Evolutionary conservation across 805 yeast species (phyloP), one percentile per base, ranked within the genome.

Genomic region (Zygosaccharomyces bailii): DNA sequence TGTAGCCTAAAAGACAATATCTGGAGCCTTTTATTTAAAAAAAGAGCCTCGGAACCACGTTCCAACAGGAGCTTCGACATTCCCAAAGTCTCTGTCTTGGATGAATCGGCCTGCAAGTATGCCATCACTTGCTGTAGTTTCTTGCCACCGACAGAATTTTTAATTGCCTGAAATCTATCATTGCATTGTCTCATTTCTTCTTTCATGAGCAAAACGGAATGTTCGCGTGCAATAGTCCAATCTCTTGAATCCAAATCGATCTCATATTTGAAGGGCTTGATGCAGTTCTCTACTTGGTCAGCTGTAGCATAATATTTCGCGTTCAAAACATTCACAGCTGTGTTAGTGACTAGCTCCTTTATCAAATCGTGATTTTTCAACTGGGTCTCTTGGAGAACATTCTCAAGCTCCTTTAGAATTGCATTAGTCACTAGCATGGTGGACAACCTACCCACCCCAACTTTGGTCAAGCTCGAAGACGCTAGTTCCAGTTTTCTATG

Each of bases 231-330:
- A 5, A 75, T 60, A 23, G 71, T 68, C 99, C 99, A 93, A 63
- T 93, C 99, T 31, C 96, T 74, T 55, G 90, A 96, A 60, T 93
- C 98, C 39, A 93, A 79, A 59, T 93, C 99, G 48, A 93, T 90
- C 60, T 93, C 99, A 63, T 91, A 93, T 68, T 93, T 93, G 70
- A 84, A 93, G 2, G 99, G 99, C 63, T 93, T 93, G 58, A 93
- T 91, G 68, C 98, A 90, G 65, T 95, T 93, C 59, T 93, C 99
- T 5, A 93, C 98, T 64, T 93, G 99, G 63, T 95, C 99, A 0
- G 99, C 95, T 0, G 99, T 91, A 1, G 96, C 83, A 52, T 82
- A 86, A 61, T 77, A 93, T 52, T 91, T 80, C 20, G 85, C 69
- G 51, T 82, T 82, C 50, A 93, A 71, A 5, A 93, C 96, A 18